These are phyloP conservation scores for Gillenia trifoliata DNA, from an alignment of 306 rosid genomes.

Conservation along the genomic window DNA sequence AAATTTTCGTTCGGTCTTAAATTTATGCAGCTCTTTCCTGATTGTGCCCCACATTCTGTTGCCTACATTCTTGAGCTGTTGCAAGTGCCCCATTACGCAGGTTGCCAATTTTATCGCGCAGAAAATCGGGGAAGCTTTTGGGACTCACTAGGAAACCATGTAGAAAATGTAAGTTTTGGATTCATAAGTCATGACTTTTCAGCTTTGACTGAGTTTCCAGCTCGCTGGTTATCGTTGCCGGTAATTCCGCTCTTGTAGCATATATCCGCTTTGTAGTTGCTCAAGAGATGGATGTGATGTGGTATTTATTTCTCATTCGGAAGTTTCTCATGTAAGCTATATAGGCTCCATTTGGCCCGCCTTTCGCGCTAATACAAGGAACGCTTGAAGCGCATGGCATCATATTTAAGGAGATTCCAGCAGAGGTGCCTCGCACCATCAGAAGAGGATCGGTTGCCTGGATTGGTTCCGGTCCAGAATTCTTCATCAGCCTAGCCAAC, in stretches of 20 bases:
- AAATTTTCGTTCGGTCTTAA: neutral
- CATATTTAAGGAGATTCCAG: constrained; percentile 48
- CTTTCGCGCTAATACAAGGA: constrained; percentile 81
- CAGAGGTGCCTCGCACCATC: constrained; percentile 37
- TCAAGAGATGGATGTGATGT: neutral
- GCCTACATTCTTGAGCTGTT: constrained; percentile 66
- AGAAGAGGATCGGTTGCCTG: constrained; percentile 77
- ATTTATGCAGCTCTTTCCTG: constrained; percentile 76
- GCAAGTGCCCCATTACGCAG: constrained; percentile 58
- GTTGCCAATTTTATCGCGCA: constrained; percentile 80
- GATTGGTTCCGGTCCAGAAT: constrained; percentile 80
- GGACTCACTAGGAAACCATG: constrained; percentile 84
- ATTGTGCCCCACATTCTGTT: constrained; percentile 77
- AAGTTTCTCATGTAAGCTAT: constrained; percentile 10
- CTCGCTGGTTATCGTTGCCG: neutral
- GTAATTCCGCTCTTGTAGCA: neutral
- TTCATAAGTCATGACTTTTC: neutral
- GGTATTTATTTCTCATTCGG: constrained; percentile 6
- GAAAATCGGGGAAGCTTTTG: constrained; percentile 70
- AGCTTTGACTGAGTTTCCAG: neutral
- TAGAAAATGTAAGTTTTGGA: constrained; percentile 55
- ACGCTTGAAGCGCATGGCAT: constrained; percentile 60
- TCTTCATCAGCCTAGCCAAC: constrained; percentile 74
- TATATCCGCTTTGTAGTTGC: neutral
- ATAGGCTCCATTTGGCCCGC: constrained; percentile 83